These are phyloP conservation scores for Tubosaeta brunneosetosa DNA, from an alignment of 768 basidiomycete genomes.

Conservation along the genomic window DNA sequence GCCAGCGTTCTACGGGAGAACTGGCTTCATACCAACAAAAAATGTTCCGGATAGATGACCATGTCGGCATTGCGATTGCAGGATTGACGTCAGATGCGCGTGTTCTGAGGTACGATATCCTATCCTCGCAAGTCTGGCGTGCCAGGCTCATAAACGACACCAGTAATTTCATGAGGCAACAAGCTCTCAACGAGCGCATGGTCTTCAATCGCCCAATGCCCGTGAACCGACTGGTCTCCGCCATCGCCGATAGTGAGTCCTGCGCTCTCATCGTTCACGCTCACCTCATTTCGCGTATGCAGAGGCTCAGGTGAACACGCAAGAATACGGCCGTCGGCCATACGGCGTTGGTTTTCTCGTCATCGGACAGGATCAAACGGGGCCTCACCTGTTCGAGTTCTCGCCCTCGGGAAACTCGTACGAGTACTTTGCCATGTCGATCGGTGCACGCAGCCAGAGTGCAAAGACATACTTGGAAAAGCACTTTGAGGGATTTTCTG, in stretches of 20 bases:
- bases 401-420: conserved; percentile 96
- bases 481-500: conserved; percentile 81
- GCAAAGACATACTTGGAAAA: conserved; percentile 98
- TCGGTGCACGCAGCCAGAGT: conserved; percentile 96
- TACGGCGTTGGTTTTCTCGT: conserved; percentile 99
- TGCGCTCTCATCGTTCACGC: not conserved
- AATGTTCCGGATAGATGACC: conserved; percentile 99
- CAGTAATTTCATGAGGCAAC: conserved; percentile 99
- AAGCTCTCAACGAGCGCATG: conserved; percentile 95
- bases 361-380: conserved; percentile 92
- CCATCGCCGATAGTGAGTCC: conserved; percentile 90
- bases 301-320: conserved; percentile 99
- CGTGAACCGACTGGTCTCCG: conserved; percentile 86
- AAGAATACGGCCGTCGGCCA: conserved; percentile 94
- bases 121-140: not conserved
- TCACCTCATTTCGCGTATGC: conserved; percentile 10
- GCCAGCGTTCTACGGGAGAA: conserved; percentile 95
- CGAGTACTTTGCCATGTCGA: conserved; percentile 98
- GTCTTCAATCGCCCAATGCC: conserved; percentile 92
- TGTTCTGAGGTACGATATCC: conserved; percentile 69
- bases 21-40: conserved; percentile 99
- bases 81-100: conserved; percentile 98
- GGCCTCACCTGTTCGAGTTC: conserved; percentile 97
- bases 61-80: conserved; percentile 98
- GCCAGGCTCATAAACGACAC: not conserved